Percentiles rank a stretch among this genome's conserved stretches.
phyloP scores from a whole-genome alignment of 805 yeast genomes.

The Saturnispora kantuleensis region DNA sequence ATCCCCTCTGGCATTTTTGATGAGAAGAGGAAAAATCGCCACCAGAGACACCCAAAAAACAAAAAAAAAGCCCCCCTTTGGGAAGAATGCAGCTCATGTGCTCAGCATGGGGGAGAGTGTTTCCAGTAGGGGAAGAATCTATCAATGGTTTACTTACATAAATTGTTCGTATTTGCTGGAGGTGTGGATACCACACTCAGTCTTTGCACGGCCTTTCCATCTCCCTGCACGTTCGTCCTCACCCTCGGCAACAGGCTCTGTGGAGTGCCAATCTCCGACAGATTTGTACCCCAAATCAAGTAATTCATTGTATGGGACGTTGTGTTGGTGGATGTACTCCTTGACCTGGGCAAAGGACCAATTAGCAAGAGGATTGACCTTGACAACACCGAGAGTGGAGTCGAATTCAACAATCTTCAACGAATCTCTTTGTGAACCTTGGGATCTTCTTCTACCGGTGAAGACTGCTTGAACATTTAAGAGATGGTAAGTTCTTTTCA shows the following conservation, averaged over 20 bases:
- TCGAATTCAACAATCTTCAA: slow-evolving; percentile 74
- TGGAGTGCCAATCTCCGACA: slow-evolving; percentile 92
- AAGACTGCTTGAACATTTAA: slow-evolving; percentile 73
- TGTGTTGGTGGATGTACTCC: slow-evolving; percentile 52
- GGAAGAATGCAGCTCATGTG: neutral
- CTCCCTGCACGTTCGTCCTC: slow-evolving; percentile 96
- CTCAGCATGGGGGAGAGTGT: neutral
- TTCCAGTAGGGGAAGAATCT: neutral
- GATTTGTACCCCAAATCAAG: slow-evolving; percentile 83
- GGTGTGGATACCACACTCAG: slow-evolving; percentile 93
- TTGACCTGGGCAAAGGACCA: slow-evolving; percentile 75
- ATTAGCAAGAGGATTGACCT: slow-evolving; percentile 79
- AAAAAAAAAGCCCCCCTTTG: neutral
- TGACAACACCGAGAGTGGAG: slow-evolving; percentile 55
- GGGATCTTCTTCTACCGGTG: slow-evolving; percentile 85
- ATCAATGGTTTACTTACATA: slow-evolving; percentile 18
- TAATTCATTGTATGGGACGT: slow-evolving; percentile 80
- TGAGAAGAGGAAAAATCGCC: neutral
- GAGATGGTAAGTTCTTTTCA: slow-evolving; percentile 71
- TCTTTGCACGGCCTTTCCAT: slow-evolving; percentile 88
- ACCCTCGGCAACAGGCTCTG: slow-evolving; percentile 79
- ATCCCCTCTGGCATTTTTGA: slow-evolving; percentile 35
- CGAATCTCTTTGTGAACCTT: slow-evolving; percentile 73
- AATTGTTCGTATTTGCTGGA: slow-evolving; percentile 64
- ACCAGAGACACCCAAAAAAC: neutral